These are phyloP conservation scores for Quercus phellos DNA, from an alignment of 331 rosid species.

Conservation along the genomic window DNA sequence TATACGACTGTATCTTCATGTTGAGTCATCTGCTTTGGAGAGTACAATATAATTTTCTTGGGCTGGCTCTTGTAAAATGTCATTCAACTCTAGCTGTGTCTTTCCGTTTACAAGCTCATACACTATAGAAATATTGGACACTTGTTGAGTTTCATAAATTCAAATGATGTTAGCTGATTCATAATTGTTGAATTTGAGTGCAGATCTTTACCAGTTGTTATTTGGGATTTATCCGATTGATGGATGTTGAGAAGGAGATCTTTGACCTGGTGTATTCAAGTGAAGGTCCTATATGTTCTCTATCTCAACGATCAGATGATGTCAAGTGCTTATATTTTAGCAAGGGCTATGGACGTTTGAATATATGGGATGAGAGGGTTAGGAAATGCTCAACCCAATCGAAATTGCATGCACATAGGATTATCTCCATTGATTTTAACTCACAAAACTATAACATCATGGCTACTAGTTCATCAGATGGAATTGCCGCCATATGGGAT, in stretches of 20 bases:
- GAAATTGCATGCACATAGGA: slow-evolving; percentile 61
- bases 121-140: neutral
- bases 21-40: neutral
- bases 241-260: slow-evolving; percentile 41
- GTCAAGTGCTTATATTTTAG: slow-evolving; percentile 58
- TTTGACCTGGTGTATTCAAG: slow-evolving; percentile 58
- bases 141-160: neutral
- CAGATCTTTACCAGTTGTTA: slow-evolving; percentile 60
- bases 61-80: neutral
- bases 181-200: slow-evolving; percentile 12
- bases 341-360: slow-evolving; percentile 59
- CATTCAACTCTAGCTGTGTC: neutral
- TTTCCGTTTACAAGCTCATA: neutral
- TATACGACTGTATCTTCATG: neutral
- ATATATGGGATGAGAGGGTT: slow-evolving; percentile 59
- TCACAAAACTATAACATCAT: slow-evolving; percentile 44
- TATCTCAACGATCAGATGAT: slow-evolving; percentile 54
- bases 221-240: no score
- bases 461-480: slow-evolving; percentile 83
- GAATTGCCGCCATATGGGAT: slow-evolving; percentile 87
- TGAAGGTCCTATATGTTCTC: slow-evolving; percentile 44
- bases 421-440: slow-evolving; percentile 67
- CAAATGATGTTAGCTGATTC: neutral
- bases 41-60: neutral
- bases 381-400: slow-evolving; percentile 48